Percentiles rank a stretch among this genome's conserved stretches.
phyloP scores from a whole-genome alignment of 192 early-diverging fungal genomes.

The Phlyctochytrium arcticum region DNA sequence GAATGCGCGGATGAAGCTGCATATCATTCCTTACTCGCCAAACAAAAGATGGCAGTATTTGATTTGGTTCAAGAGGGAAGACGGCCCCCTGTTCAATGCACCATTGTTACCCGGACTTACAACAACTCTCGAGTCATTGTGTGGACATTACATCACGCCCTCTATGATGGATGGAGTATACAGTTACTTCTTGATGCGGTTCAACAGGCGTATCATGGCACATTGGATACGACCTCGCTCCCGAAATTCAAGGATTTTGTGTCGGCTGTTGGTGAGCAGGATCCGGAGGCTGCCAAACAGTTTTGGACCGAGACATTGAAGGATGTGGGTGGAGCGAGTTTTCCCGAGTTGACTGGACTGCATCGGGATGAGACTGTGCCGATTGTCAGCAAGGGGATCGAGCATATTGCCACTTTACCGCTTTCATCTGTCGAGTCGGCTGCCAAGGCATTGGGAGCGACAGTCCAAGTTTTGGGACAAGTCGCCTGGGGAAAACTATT shows the following conservation, averaged over 20 bases:
- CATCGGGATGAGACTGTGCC: neutral
- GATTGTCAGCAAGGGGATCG: neutral
- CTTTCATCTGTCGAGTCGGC: neutral
- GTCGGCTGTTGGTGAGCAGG: neutral
- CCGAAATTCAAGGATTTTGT: neutral
- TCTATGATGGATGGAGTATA: slow-evolving; percentile 33
- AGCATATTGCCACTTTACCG: neutral
- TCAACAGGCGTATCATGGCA: neutral
- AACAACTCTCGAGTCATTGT: neutral
- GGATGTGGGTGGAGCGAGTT: neutral
- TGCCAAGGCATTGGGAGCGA: neutral
- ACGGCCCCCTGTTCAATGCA: neutral
- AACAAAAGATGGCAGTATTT: neutral
- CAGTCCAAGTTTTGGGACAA: neutral
- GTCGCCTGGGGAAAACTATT: slow-evolving; percentile 6
- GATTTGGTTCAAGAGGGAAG: neutral
- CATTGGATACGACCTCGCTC: neutral
- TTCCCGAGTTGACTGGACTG: neutral
- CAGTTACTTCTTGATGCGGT: slow-evolving; percentile 23
- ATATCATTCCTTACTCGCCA: neutral
- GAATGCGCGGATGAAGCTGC: neutral
- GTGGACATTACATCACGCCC: slow-evolving; percentile 17
- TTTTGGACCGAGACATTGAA: neutral
- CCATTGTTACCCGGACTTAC: neutral
- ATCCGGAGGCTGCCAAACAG: neutral